Evolutionary conservation across 176 grass and related monocot species (phyloP).

Genomic region (Aegilops umbellulata): DNA sequence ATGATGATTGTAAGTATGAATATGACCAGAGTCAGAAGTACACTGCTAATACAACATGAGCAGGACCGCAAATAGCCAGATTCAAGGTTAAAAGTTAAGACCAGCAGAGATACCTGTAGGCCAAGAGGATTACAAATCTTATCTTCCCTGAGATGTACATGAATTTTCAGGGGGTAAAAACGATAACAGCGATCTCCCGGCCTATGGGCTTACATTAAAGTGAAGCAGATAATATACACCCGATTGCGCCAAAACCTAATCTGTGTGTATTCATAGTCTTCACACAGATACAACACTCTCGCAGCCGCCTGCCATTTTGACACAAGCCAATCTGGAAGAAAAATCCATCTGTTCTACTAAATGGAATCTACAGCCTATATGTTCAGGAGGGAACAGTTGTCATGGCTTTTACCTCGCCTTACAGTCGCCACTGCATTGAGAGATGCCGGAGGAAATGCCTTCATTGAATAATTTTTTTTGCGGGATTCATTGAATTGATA

Average conservation of each 20-base stretch:
- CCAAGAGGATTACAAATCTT: conserved; percentile 40
- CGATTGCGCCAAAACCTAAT: conserved; percentile 39
- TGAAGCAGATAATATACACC: conserved; percentile 52
- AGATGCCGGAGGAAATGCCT: too few relatives aligned
- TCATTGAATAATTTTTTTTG: too few relatives aligned
- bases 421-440: too few relatives aligned
- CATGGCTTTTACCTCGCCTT: too few relatives aligned
- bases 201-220: conserved; percentile 52
- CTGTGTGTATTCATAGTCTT: not conserved
- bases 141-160: conserved; percentile 41
- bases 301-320: conserved; percentile 52
- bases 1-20: too few relatives aligned
- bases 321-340: conserved; percentile 3
- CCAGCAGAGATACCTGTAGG: conserved; percentile 20
- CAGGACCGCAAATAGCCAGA: not conserved
- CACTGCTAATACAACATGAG: not conserved
- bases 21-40: not conserved
- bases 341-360: conserved; percentile 32
- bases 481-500: too few relatives aligned
- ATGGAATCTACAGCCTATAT: conserved; percentile 12
- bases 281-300: conserved; percentile 46
- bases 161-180: conserved; percentile 27
- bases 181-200: conserved; percentile 2
- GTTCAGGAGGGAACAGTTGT: too few relatives aligned
- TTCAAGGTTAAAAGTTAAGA: conserved; percentile 3